phyloP scores from a whole-genome alignment of 1,284 basidiomycete genomes.

The Porogramme epimiltina region DNA sequence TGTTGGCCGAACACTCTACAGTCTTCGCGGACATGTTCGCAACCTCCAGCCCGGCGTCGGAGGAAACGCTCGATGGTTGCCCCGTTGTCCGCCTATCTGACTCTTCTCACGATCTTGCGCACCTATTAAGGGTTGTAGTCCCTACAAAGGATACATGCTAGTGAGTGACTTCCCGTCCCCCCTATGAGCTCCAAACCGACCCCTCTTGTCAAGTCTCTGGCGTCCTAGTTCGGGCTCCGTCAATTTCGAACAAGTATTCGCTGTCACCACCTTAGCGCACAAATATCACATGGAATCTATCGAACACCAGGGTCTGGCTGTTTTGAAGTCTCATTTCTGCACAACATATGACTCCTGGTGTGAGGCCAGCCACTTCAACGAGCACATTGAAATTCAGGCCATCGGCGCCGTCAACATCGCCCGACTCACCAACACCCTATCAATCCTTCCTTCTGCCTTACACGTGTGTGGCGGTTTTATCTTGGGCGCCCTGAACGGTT shows the following conservation, averaged over 20 bases:
- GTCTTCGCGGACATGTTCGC: slow-evolving; percentile 22
- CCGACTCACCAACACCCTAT: neutral
- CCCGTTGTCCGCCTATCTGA: slow-evolving; percentile 16
- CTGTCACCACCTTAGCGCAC: slow-evolving; percentile 6
- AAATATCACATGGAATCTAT: slow-evolving; percentile 5
- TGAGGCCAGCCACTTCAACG: too few relatives aligned
- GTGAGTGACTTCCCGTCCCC: neutral
- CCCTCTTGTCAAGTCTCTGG: too few relatives aligned
- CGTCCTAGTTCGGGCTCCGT: too few relatives aligned
- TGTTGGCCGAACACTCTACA: slow-evolving; percentile 20
- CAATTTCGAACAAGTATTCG: neutral
- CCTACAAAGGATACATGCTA: neutral
- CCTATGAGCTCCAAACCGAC: too few relatives aligned
- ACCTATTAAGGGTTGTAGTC: slow-evolving; percentile 3
- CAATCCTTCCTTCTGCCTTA: slow-evolving; percentile 9
- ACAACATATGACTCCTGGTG: neutral
- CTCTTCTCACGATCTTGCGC: slow-evolving; percentile 4
- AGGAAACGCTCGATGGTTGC: slow-evolving; percentile 11
- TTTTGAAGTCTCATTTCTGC: neutral
- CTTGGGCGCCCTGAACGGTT: slow-evolving; percentile 1
- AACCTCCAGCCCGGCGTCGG: slow-evolving; percentile 10
- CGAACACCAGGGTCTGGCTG: neutral
- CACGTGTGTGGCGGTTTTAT: slow-evolving; percentile 1
- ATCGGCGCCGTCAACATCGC: slow-evolving; percentile 8
- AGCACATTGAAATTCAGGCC: neutral